phyloP scores from a whole-genome alignment of 2,329 filamentous ascomycete genomes.

The Lachnellula subtilissima region DNA sequence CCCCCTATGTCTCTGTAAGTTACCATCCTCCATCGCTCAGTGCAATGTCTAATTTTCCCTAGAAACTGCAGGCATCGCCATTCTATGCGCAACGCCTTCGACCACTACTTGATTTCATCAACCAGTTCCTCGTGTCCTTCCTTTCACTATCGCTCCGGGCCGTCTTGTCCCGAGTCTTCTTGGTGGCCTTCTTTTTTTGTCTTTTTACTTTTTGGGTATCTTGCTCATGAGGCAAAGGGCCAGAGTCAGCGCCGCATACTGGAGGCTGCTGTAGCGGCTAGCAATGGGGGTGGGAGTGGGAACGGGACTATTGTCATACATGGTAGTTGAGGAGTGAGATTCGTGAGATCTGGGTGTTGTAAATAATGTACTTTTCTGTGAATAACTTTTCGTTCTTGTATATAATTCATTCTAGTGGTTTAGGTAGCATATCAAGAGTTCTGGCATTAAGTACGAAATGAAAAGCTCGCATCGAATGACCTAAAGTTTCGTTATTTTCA shows the following conservation, averaged over 20 bases:
- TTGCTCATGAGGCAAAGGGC: slow-evolving; percentile 1
- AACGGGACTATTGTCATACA: neutral
- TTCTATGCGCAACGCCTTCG: slow-evolving; percentile 6
- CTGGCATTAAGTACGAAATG: too few species aligned
- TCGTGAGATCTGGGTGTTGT: too few species aligned
- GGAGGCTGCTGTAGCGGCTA: slow-evolving; percentile 3
- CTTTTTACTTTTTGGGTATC: slow-evolving; percentile 15
- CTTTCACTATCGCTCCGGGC: slow-evolving; percentile 14
- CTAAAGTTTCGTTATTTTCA: too few species aligned
- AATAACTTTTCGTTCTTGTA: too few species aligned
- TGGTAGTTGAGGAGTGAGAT: neutral
- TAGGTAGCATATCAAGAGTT: too few species aligned
- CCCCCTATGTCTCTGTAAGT: slow-evolving; percentile 13
- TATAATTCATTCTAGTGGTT: too few species aligned
- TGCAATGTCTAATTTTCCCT: neutral
- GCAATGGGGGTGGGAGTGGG: neutral
- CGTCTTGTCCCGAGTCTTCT: slow-evolving; percentile 12
- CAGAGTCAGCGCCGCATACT: slow-evolving; percentile 4
- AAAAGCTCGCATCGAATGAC: too few species aligned
- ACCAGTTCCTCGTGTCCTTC: slow-evolving; percentile 9
- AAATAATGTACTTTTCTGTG: too few species aligned
- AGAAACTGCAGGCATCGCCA: slow-evolving; percentile 8
- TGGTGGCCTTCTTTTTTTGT: slow-evolving; percentile 11
- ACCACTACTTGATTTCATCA: slow-evolving; percentile 8
- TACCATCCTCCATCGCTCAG: neutral